Percentiles rank a stretch among this genome's conserved stretches.
phyloP scores from a whole-genome alignment of 441 rosid genomes.

The Pelargonium citronellum region DNA sequence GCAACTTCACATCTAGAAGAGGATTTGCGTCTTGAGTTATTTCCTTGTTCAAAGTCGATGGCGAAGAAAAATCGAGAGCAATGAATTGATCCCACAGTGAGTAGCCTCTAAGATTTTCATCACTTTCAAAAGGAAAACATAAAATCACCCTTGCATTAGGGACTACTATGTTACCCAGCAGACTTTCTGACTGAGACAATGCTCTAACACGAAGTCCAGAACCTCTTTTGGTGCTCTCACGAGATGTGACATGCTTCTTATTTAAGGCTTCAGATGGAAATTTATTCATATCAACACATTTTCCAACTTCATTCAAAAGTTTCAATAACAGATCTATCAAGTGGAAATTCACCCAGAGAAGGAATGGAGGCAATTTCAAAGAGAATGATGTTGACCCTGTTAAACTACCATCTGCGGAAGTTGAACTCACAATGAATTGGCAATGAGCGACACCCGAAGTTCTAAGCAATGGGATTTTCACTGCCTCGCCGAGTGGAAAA shows the following conservation, averaged over 20 bases:
- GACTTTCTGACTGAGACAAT: constrained; percentile 34
- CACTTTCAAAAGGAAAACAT: constrained; percentile 61
- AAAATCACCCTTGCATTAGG: constrained; percentile 65
- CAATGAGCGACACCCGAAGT: constrained; percentile 56
- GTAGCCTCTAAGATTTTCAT: constrained; percentile 32
- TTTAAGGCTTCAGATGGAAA: constrained; percentile 23
- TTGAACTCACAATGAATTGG: constrained; percentile 38
- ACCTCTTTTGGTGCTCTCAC: constrained; percentile 30
- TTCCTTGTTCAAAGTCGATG: constrained; percentile 34
- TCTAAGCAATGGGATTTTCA: constrained; percentile 54
- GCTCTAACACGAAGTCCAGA: constrained; percentile 30
- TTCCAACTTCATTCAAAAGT: constrained; percentile 49
- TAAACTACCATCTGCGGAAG: constrained; percentile 38
- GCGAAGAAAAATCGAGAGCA: constrained; percentile 55
- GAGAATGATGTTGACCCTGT: constrained; percentile 48
- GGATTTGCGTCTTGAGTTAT: constrained; percentile 30
- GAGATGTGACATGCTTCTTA: constrained; percentile 26
- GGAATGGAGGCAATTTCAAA: constrained; percentile 59
- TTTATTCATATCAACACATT: constrained; percentile 31
- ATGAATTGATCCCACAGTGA: constrained; percentile 62
- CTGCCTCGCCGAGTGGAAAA: constrained; percentile 34
- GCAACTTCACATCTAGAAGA: constrained; percentile 24
- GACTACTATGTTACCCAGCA: constrained; percentile 53
- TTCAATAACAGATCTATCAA: constrained; percentile 46
- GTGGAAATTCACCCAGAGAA: constrained; percentile 64